Conservation (phyloP, 495 filamentous ascomycete genomes). For the Daldinia childiae region DNA sequence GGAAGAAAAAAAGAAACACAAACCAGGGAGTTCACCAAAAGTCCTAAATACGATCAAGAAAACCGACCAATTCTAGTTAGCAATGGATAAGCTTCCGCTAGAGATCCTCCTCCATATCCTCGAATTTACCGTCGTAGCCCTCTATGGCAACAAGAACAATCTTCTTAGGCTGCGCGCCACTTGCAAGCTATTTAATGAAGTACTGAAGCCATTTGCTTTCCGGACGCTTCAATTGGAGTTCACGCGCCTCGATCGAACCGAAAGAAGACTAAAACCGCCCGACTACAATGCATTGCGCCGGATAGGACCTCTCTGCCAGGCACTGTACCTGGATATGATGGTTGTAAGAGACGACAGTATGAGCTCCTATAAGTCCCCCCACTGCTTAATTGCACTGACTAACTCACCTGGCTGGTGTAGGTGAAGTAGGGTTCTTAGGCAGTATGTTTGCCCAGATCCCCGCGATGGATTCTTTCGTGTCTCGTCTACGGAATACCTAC, state of each 20-base stretch:
- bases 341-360: slow-evolving; percentile 45
- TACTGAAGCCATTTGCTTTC: slow-evolving; percentile 39
- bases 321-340: slow-evolving; percentile 45
- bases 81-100: slow-evolving; percentile 25
- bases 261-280: slow-evolving; percentile 11
- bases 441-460: slow-evolving; percentile 29
- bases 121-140: slow-evolving; percentile 18
- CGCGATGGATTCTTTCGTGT: slow-evolving; percentile 25
- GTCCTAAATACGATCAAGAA: neutral
- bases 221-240: slow-evolving; percentile 43
- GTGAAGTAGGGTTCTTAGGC: slow-evolving; percentile 29
- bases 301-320: slow-evolving; percentile 30
- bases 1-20: neutral
- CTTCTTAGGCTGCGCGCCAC: slow-evolving; percentile 38
- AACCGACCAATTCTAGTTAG: neutral
- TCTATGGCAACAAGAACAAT: slow-evolving; percentile 29
- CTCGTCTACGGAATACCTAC: slow-evolving; percentile 24
- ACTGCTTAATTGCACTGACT: neutral
- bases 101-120: slow-evolving; percentile 35
- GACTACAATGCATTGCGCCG: slow-evolving; percentile 34
- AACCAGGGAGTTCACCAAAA: neutral
- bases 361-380: neutral
- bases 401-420: slow-evolving; percentile 16
- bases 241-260: slow-evolving; percentile 35
- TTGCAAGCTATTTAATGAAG: slow-evolving; percentile 41